A percentile compares a stretch with the other conserved stretches of the same genome.
phyloP scores from a whole-genome alignment of 352 stramenopile species.

The Globisporangium heterothallicum region DNA sequence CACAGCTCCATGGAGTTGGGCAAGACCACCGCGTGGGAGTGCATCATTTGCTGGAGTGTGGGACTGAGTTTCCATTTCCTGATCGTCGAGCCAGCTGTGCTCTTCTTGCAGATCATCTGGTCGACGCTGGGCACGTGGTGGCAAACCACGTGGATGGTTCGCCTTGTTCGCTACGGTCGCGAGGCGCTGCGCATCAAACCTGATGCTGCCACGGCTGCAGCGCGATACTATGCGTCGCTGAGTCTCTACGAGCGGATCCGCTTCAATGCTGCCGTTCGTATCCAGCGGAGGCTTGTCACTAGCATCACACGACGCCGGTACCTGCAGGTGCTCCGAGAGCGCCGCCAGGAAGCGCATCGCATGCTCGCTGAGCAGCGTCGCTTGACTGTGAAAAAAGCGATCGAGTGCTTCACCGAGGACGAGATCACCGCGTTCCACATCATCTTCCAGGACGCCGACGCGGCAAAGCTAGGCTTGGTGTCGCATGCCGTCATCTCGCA shows the following conservation, averaged over 20 bases:
- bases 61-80: slow-evolving; percentile 40
- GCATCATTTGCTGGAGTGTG: slow-evolving; percentile 41
- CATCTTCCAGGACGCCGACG: slow-evolving; percentile 58
- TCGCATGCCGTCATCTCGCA: slow-evolving; percentile 61
- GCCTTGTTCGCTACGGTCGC: slow-evolving; percentile 39
- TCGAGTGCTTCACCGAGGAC: slow-evolving; percentile 58
- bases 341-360: slow-evolving; percentile 40
- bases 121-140: slow-evolving; percentile 60
- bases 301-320: slow-evolving; percentile 48
- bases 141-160: slow-evolving; percentile 31
- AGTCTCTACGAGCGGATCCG: slow-evolving; percentile 69
- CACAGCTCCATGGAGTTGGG: slow-evolving; percentile 43
- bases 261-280: slow-evolving; percentile 55
- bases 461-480: slow-evolving; percentile 58
- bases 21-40: slow-evolving; percentile 40
- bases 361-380: slow-evolving; percentile 30
- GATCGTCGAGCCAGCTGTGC: slow-evolving; percentile 42
- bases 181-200: slow-evolving; percentile 42
- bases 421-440: slow-evolving; percentile 58
- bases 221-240: slow-evolving; percentile 39
- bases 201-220: slow-evolving; percentile 17
- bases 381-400: slow-evolving; percentile 37
- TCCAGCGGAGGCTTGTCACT: slow-evolving; percentile 59
- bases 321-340: slow-evolving; percentile 32
- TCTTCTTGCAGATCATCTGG: slow-evolving; percentile 45